Evolutionary conservation across 192 early-diverging fungal species (phyloP).

Genomic region (Coemansia javaensis): DNA sequence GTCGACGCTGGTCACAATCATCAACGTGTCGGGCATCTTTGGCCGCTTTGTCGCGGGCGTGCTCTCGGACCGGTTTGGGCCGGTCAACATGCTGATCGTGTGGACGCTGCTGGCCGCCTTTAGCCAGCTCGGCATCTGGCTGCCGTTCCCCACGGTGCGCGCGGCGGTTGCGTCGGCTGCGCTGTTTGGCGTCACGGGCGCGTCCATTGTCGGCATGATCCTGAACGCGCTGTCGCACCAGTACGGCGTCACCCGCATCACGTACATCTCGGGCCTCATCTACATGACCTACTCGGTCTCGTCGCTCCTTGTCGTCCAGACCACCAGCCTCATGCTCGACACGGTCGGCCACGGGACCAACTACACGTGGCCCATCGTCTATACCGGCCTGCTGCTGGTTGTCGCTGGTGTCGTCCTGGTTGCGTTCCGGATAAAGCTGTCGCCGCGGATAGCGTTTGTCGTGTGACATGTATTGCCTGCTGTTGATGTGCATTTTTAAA

Average conservation of each 20-base stretch:
- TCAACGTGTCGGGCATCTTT: conserved; percentile 43
- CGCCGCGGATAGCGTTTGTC: conserved; percentile 1
- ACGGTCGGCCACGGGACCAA: conserved; percentile 34
- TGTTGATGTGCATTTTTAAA: no score
- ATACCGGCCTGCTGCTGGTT: conserved; percentile 28
- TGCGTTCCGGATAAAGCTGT: conserved; percentile 27
- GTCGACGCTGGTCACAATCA: conserved; percentile 32
- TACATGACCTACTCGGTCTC: conserved; percentile 42
- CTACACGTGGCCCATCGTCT: conserved; percentile 48
- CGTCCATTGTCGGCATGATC: conserved; percentile 40
- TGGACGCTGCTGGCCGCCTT: conserved; percentile 32
- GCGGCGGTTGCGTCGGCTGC: conserved; percentile 25
- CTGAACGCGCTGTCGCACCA: conserved; percentile 33
- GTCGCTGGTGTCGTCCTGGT: conserved; percentile 17
- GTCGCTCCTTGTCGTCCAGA: conserved; percentile 34
- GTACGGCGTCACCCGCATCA: conserved; percentile 32
- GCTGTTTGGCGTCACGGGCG: conserved; percentile 38
- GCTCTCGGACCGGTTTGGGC: conserved; percentile 32
- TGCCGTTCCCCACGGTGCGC: conserved; percentile 23
- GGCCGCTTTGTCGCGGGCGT: conserved; percentile 39
- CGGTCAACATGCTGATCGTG: conserved; percentile 30
- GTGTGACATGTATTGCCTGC: no score
- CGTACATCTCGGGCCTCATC: conserved; percentile 46
- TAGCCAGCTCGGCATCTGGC: conserved; percentile 47
- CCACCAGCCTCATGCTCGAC: conserved; percentile 46